phyloP scores from a whole-genome alignment of 805 yeast species.

The Yamadazyma ubonensis region DNA sequence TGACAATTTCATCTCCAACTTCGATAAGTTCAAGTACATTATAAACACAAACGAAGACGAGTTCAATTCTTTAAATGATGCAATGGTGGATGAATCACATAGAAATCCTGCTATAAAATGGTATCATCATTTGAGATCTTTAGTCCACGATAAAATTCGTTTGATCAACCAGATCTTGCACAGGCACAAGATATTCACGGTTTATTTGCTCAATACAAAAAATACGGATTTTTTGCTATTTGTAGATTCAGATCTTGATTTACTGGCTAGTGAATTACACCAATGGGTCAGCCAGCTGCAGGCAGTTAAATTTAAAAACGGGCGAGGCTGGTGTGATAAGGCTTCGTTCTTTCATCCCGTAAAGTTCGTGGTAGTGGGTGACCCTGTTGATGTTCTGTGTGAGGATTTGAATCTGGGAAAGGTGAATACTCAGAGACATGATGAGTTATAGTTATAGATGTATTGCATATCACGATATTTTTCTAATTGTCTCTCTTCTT shows the following conservation, averaged over 20 bases:
- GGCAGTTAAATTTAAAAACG: conserved; percentile 6
- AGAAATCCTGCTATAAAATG: background rate
- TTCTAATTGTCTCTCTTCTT: no score
- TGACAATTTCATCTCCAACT: conserved; percentile 9
- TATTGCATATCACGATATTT: background rate
- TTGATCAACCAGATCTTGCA: conserved; percentile 5
- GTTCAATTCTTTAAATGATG: conserved; percentile 4
- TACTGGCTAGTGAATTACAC: conserved; percentile 2
- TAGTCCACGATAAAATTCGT: background rate
- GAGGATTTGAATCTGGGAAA: conserved; percentile 5
- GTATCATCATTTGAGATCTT: background rate
- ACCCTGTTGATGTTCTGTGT: conserved; percentile 7
- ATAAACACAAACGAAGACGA: conserved; percentile 5
- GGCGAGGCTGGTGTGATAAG: conserved; percentile 12
- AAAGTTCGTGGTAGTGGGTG: conserved; percentile 12
- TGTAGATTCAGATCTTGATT: conserved; percentile 6
- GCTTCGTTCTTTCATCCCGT: conserved; percentile 6
- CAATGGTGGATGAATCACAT: conserved; percentile 2
- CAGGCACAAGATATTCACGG: conserved; percentile 4
- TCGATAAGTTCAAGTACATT: conserved; percentile 12
- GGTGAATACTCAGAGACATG: background rate
- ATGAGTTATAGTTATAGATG: conserved; percentile 2
- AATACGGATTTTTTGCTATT: conserved; percentile 9
- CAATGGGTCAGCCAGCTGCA: conserved; percentile 13
- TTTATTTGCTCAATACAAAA: conserved; percentile 5